phyloP scores from a whole-genome alignment of 2,329 filamentous ascomycete genomes.

The Talaromyces rugulosus region DNA sequence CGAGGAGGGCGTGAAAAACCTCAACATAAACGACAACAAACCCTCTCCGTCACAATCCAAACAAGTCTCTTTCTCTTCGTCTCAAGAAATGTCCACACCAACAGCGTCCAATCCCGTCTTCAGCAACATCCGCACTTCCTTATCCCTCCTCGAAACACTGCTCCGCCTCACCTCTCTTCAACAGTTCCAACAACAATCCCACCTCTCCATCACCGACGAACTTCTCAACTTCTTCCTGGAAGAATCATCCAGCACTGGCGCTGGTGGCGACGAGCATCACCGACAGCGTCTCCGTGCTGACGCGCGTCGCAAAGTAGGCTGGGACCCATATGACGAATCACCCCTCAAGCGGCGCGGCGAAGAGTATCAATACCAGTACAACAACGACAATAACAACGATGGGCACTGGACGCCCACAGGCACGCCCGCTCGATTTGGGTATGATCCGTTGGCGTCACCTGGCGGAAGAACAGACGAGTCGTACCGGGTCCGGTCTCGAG shows the following conservation, averaged over 20 bases:
- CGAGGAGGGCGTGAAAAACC: slow-evolving; percentile 45
- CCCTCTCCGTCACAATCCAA: slow-evolving; percentile 6
- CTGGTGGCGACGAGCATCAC: slow-evolving; percentile 58
- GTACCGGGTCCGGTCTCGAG: slow-evolving; percentile 26
- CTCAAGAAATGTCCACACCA: slow-evolving; percentile 17
- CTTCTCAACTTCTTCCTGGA: slow-evolving; percentile 82
- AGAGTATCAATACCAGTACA: slow-evolving; percentile 55
- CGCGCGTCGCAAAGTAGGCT: slow-evolving; percentile 60
- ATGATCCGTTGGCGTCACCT: slow-evolving; percentile 26
- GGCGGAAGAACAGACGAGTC: slow-evolving; percentile 13
- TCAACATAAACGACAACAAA: slow-evolving; percentile 36
- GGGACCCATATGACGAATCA: slow-evolving; percentile 69
- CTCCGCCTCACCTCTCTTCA: slow-evolving; percentile 81
- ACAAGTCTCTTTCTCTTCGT: slow-evolving; percentile 20
- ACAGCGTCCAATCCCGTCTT: slow-evolving; percentile 47
- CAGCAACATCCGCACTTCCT: slow-evolving; percentile 57
- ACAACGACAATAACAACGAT: slow-evolving; percentile 7
- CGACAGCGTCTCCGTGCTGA: slow-evolving; percentile 58
- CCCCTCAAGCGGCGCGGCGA: slow-evolving; percentile 63
- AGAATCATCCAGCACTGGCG: slow-evolving; percentile 63
- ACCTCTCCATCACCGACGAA: slow-evolving; percentile 86
- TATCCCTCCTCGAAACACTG: slow-evolving; percentile 83
- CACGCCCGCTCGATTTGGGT: slow-evolving; percentile 20
- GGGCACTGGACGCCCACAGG: slow-evolving; percentile 17
- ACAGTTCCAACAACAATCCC: slow-evolving; percentile 85